Evolutionary conservation across 352 stramenopile genomes (phyloP), one percentile per base, ranked within the genome.

Genomic region (Thalassiosira livingstoniorum): DNA sequence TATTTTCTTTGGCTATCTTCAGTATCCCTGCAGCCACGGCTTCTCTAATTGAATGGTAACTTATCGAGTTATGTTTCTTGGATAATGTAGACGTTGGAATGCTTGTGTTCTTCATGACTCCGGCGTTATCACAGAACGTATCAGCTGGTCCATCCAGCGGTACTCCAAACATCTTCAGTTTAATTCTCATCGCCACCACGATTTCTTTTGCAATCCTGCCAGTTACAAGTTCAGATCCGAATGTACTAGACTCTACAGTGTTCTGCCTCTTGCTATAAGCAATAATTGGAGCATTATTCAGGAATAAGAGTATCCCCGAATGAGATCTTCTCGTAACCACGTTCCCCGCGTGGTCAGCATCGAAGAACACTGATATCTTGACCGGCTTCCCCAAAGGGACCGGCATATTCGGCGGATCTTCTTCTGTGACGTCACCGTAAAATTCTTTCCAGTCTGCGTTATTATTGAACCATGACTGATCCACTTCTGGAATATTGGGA

Each of bases 41-140:
- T 34, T 90, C 83, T 0, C 78, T 18, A 13, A 66, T 27, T 1
- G 80, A 39, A 58, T 92, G 85, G 35, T 87, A 92, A 29, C 78
- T 78, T 53, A 92, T 87, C 4, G 78, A 47, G 42, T 90, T 75
- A 42, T 88, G 82, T 55, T 91, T 89, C 72, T 92, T 92, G 0
- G 13, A 4, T 25, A 92, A 57, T 23, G 65, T 74, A 31, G 75
- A 88, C 4, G 79, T 51, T 21, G 82, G 84, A n/a, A 81, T 68
- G 11, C 66, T 83, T 1, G 47, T 63, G 51, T 87, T 90, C 71
- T 84, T 86, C 1, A 77, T n/a, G 0, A 91, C 85, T 4, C 47
- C 64, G 18, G 80, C 18, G 55, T 92, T 90, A 62, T 92, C 80
- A 62, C 77, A 91, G 21, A 58, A 84, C 0, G 83, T 51, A 51